Base-by-base conservation (phyloP, 2,329 filamentous ascomycete species). In the Calonectria crousiana region DNA sequence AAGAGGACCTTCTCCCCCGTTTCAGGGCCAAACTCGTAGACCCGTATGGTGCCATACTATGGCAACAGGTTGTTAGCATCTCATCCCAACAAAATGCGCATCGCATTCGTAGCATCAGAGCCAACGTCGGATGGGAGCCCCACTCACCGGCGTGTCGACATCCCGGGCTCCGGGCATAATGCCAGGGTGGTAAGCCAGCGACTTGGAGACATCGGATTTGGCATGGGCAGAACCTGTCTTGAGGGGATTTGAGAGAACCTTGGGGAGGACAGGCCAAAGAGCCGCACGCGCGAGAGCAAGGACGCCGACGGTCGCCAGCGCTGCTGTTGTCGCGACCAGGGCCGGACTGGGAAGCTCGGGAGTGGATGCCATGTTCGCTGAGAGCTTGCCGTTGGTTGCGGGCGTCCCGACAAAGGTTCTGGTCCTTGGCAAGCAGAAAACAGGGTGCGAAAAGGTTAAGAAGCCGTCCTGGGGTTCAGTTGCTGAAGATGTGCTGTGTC, bases 21-120 rank as follows among this genome's bases (percentile, higher is more conserved):
- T 66, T 92, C 89, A 1, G 95, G 93, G 1, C 95, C 95, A 85
- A 93, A 97, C 86, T 97, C 95, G 82, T 97, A 97, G 28, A 95
- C 93, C 47, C 94, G 88, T 69, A 95, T 92, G 41, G 88, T 92
- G 65, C 95, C 95, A 82, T 95, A 96, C 81, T 90, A 60, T 51
- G 10, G 20, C 16, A 26, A 53, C 11, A 23, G n/a, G 64, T 62
- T 58, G 71, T 68, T 26, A 64, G 34, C 9, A 64, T 38, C 23
- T 38, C 23, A 20, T 8, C 8, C 30, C 14, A 34, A 52, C 23
- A 32, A 23, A 49, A 65, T 49, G 13, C 13, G 10, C 4, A 41
- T 23, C 20, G 9, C n/a, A n/a, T 49, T 16, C 10, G n/a, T 38
- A 68, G 23, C 34, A 51, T 23, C 30, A 53, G n/a, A 28, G 8